Conservation (phyloP, 2,329 filamentous ascomycete species). For the Dendryphion nanum region DNA sequence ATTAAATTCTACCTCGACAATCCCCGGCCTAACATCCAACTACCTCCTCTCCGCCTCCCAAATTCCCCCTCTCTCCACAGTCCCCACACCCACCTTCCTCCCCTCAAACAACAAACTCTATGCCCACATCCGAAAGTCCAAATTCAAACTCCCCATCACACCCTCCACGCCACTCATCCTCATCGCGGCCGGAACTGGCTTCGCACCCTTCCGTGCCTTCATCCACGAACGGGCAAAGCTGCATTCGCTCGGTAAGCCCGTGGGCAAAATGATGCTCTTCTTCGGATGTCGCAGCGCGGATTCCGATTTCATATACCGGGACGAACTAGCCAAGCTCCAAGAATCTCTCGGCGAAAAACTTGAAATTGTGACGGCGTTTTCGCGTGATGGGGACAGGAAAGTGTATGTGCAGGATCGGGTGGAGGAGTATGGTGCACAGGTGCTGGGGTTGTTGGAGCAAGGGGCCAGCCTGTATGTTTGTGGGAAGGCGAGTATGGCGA, state of each 20-base stretch:
- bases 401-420: slow-evolving; percentile 44
- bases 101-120: slow-evolving; percentile 25
- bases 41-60: slow-evolving; percentile 36
- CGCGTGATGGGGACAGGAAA: slow-evolving; percentile 13
- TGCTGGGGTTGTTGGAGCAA: slow-evolving; percentile 36
- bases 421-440: slow-evolving; percentile 22
- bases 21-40: slow-evolving; percentile 40
- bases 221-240: slow-evolving; percentile 35
- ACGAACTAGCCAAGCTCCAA: slow-evolving; percentile 22
- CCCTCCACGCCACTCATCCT: slow-evolving; percentile 50
- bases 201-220: slow-evolving; percentile 36
- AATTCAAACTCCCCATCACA: slow-evolving; percentile 48
- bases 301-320: slow-evolving; percentile 34
- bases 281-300: slow-evolving; percentile 28
- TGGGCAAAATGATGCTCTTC: slow-evolving; percentile 32
- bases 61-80: slow-evolving; percentile 13
- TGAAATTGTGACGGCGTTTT: slow-evolving; percentile 26
- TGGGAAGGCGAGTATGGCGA: slow-evolving; percentile 41
- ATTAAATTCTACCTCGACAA: slow-evolving; percentile 15
- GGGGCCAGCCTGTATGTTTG: slow-evolving; percentile 44
- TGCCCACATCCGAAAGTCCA: slow-evolving; percentile 43
- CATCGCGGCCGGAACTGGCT: slow-evolving; percentile 34
- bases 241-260: slow-evolving; percentile 25
- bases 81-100: slow-evolving; percentile 17
- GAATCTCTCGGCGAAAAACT: slow-evolving; percentile 20